These are phyloP conservation scores for Picea sitchensis DNA, from an alignment of 75 land plant species.

Conservation along the genomic window DNA sequence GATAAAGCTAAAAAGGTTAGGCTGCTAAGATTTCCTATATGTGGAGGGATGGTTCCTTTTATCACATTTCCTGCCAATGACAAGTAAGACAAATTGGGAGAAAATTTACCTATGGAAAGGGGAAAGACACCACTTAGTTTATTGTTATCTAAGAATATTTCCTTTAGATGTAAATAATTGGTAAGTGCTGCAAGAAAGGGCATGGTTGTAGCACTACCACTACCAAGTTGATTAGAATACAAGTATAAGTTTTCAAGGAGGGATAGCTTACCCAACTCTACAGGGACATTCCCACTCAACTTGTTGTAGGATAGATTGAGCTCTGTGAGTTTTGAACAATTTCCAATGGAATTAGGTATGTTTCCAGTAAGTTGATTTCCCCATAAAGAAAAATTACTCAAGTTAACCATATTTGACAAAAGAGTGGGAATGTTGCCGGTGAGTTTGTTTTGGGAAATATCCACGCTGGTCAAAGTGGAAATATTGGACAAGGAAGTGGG, in stretches of 20 bases:
- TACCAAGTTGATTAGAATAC: slow-evolving; percentile 7
- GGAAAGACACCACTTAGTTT: slow-evolving; percentile 15
- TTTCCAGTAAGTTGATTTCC: too few relatives aligned
- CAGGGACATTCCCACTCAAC: too few relatives aligned
- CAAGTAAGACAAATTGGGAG: slow-evolving; percentile 7
- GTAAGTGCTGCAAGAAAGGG: slow-evolving; percentile 16
- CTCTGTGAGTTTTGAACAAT: too few relatives aligned
- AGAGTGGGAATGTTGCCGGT: too few relatives aligned
- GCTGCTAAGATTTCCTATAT: slow-evolving; percentile 20
- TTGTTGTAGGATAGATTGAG: too few relatives aligned
- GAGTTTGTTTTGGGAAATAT: too few relatives aligned
- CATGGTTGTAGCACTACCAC: slow-evolving; percentile 3
- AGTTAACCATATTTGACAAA: too few relatives aligned
- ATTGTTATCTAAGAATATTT: slow-evolving; percentile 9
- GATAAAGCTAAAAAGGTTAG: slow-evolving; percentile 15
- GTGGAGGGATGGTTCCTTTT: slow-evolving; percentile 21
- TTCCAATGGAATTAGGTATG: too few relatives aligned
- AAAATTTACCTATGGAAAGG: slow-evolving; percentile 9
- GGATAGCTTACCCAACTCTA: not conserved
- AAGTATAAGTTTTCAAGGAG: slow-evolving; percentile 25
- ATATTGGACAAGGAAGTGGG: too few relatives aligned
- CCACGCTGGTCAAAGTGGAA: too few relatives aligned
- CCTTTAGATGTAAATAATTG: slow-evolving; percentile 5
- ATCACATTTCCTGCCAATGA: slow-evolving; percentile 11
- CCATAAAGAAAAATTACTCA: too few relatives aligned